Base-by-base conservation (phyloP, 129 eudicot genomes). In the Calendula officinalis region DNA sequence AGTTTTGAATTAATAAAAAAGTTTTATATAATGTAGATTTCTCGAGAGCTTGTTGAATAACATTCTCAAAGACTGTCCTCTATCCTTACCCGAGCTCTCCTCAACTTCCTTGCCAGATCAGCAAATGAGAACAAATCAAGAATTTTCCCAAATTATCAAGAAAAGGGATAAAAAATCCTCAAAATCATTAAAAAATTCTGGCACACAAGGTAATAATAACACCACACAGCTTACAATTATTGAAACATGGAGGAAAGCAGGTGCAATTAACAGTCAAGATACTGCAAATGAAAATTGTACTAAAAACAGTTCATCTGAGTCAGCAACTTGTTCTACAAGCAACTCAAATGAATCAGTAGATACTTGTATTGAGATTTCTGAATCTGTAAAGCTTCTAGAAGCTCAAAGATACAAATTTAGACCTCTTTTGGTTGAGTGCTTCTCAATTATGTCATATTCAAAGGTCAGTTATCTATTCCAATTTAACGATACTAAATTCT, bases 321-420 rank as follows among this genome's bases (percentile, higher is more conserved):
- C 75, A 42, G 78, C 71, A 58, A 71, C 61, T 11, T 68, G 71
- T 70, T 68, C 73, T 30, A 45, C 82, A 33, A 69, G 49, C 69
- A 73, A 79, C 74, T 71, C 68, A 22, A 75, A 48, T 68, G 79
- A 62, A 49, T 55, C 71, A 32, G 46, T 57, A 66, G 54, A 72
- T 75, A 51, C 84, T 56, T 81, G 78, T 75, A 60, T 88, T 59
- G 90, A 85, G 56, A 63, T 88, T 64, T 77, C 83, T 54, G 83
- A 73, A 61, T 62, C 63, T 62, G 59, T 58, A 4, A 82, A 80
- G 71, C 72, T 66, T 60, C 32, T 88, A 63, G 96, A 88, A 75
- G 84, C 77, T 60, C 94, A 88, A 78, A 76, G 83, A 77, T 64
- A 73, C 80, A 88, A 78, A 70, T 82, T 85, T 78, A 85, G 96